Conservation (phyloP, 352 stramenopile genomes). For the Peronosclerospora sorghi region DNA sequence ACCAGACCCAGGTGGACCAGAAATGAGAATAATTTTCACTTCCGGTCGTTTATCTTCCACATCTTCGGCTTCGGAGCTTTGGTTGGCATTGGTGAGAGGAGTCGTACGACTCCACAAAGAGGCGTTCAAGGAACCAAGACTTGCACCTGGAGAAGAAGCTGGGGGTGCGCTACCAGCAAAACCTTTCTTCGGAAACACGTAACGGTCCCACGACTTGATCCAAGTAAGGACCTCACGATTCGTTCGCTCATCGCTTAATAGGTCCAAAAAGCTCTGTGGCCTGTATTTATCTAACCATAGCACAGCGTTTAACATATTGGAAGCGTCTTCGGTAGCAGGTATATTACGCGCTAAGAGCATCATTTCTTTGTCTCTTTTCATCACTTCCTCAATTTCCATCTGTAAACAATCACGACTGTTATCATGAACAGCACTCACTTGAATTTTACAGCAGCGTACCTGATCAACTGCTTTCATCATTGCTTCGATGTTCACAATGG, state of each 20-base stretch:
- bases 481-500: constrained; percentile 39
- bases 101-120: constrained; percentile 6
- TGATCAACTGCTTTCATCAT: constrained; percentile 49
- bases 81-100: constrained; percentile 2
- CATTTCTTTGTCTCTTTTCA: constrained; percentile 24
- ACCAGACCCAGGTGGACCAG: constrained; percentile 85
- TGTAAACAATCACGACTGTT: constrained; percentile 9
- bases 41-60: constrained; percentile 43
- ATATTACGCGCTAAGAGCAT: constrained; percentile 4
- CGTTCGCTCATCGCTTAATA: constrained; percentile 93
- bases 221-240: constrained; percentile 94
- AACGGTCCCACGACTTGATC: constrained; percentile 93
- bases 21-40: constrained; percentile 92
- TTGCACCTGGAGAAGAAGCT: constrained; percentile 5
- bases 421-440: neutral
- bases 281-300: constrained; percentile 98
- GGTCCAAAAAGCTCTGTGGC: constrained; percentile 87
- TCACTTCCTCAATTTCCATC: constrained; percentile 55
- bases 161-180: constrained; percentile 6
- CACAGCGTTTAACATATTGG: constrained; percentile 12
- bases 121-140: constrained; percentile 3
- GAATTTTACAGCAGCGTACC: constrained; percentile 9
- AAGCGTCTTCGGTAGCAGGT: neutral
- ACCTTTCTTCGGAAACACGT: constrained; percentile 86
- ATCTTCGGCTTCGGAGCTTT: constrained; percentile 14